These are phyloP conservation scores for Cardamine resedifolia DNA, from an alignment of 345 rosid species.

Conservation along the genomic window DNA sequence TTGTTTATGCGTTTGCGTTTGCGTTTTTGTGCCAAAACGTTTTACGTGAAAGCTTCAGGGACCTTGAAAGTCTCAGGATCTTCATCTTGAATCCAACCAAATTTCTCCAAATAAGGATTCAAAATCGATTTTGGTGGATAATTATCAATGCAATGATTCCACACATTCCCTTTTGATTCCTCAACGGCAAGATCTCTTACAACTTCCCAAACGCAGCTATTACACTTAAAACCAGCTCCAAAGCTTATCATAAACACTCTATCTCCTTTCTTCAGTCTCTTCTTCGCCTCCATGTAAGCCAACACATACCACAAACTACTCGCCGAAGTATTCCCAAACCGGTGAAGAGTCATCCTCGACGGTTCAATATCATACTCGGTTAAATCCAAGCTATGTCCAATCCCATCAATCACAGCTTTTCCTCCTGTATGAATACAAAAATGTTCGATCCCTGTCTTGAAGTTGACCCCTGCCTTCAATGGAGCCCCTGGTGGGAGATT, in stretches of 20 bases:
- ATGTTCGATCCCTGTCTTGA: slow-evolving; percentile 82
- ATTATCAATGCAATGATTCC: slow-evolving; percentile 64
- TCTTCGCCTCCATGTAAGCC: slow-evolving; percentile 88
- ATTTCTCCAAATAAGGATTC: slow-evolving; percentile 83
- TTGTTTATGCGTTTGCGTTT: slow-evolving; percentile 23
- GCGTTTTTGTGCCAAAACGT: slow-evolving; percentile 17
- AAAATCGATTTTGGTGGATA: slow-evolving; percentile 72
- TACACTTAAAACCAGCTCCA: slow-evolving; percentile 71
- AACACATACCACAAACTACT: slow-evolving; percentile 93
- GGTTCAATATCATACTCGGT: slow-evolving; percentile 77
- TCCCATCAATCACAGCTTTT: slow-evolving; percentile 91
- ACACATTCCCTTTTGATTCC: slow-evolving; percentile 56
- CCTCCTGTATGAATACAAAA: slow-evolving; percentile 93
- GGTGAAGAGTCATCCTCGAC: slow-evolving; percentile 86
- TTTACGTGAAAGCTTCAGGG: slow-evolving; percentile 46
- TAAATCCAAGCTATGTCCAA: slow-evolving; percentile 63
- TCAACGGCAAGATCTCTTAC: slow-evolving; percentile 39
- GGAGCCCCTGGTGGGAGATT: slow-evolving; percentile 21
- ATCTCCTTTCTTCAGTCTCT: slow-evolving; percentile 74
- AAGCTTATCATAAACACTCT: slow-evolving; percentile 60
- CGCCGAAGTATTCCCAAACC: slow-evolving; percentile 96
- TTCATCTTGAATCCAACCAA: slow-evolving; percentile 88
- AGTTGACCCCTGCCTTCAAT: slow-evolving; percentile 53
- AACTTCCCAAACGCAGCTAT: slow-evolving; percentile 68
- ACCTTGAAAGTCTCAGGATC: slow-evolving; percentile 64